Percentiles rank a stretch among this genome's conserved stretches.
Evolutionary conservation across 768 basidiomycete genomes (phyloP).

Genomic region (Strobilomyces dryophilus): DNA sequence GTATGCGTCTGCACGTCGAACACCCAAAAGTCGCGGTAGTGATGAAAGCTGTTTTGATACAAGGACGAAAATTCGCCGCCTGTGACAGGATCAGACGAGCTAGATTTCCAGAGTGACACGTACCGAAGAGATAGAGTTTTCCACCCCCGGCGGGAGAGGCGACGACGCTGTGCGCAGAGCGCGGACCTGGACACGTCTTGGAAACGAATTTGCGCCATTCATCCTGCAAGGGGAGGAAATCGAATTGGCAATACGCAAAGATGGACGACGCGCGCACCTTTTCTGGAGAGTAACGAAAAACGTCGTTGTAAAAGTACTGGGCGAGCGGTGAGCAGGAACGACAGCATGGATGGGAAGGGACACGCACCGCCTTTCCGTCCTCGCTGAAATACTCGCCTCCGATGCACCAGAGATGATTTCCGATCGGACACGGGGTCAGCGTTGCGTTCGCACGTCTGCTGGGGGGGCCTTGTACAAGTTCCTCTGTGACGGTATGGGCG

Average conservation of each 20-base stretch:
- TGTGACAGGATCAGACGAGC: slow-evolving; percentile 15
- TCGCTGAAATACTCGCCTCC: slow-evolving; percentile 88
- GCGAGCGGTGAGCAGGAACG: background rate
- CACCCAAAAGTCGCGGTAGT: slow-evolving; percentile 86
- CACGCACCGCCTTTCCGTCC: slow-evolving; percentile 69
- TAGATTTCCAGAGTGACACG: too few species aligned
- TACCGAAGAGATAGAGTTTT: slow-evolving; percentile 80
- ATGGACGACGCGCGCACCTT: slow-evolving; percentile 41
- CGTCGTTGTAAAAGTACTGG: slow-evolving; percentile 84
- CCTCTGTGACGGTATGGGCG: slow-evolving; percentile 79
- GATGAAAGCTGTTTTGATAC: slow-evolving; percentile 80
- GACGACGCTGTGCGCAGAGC: slow-evolving; percentile 82
- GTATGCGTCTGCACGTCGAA: slow-evolving; percentile 75
- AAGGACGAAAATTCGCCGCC: slow-evolving; percentile 86
- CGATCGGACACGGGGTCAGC: slow-evolving; percentile 72
- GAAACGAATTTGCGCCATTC: slow-evolving; percentile 89
- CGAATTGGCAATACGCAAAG: too few species aligned
- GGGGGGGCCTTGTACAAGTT: slow-evolving; percentile 78
- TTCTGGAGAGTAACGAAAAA: slow-evolving; percentile 81
- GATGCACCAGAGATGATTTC: slow-evolving; percentile 79
- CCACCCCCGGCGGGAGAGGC: slow-evolving; percentile 76
- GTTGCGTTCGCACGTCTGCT: slow-evolving; percentile 82
- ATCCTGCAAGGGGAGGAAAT: slow-evolving; percentile 40
- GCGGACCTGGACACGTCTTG: slow-evolving; percentile 80
- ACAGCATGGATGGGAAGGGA: rapidly evolving